These are phyloP conservation scores for Trypanosoma vivax DNA, from an alignment of 208 protist genomes.

Conservation along the genomic window DNA sequence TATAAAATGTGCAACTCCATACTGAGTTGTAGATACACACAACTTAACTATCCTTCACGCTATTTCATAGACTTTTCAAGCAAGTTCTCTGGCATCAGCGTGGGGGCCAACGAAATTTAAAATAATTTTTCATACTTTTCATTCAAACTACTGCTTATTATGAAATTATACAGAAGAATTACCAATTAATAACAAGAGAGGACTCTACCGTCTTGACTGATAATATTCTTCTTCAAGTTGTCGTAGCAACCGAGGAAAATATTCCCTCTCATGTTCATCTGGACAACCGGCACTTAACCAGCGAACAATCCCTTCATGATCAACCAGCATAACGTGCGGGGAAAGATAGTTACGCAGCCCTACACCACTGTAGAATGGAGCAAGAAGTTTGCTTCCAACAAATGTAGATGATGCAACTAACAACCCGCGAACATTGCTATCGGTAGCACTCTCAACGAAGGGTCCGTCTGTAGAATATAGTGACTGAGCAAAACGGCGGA, in stretches of 20 bases:
- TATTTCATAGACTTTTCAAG: background rate
- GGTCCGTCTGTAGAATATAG: constrained; percentile 15
- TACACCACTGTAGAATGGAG: constrained; percentile 61
- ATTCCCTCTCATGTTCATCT: constrained; percentile 57
- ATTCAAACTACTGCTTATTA: background rate
- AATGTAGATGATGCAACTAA: constrained; percentile 65
- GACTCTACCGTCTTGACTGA: constrained; percentile 15
- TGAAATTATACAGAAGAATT: background rate
- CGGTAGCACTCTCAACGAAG: background rate
- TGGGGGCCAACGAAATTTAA: background rate
- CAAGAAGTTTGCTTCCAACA: constrained; percentile 64
- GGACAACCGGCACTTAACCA: constrained; percentile 79
- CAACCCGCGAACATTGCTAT: constrained; percentile 15
- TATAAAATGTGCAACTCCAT: too few relatives aligned
- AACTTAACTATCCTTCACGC: too few relatives aligned
- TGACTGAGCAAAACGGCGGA: constrained; percentile 59
- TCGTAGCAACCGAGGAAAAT: constrained; percentile 51
- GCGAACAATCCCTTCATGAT: constrained; percentile 70
- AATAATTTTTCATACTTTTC: too few relatives aligned
- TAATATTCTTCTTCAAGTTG: constrained; percentile 79
- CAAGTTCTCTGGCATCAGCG: background rate
- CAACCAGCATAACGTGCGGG: constrained; percentile 76
- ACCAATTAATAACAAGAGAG: constrained; percentile 13
- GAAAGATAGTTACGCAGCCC: constrained; percentile 79
- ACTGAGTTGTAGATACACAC: too few relatives aligned